These are phyloP conservation scores for Hippophae tibetana DNA, from an alignment of 306 rosid genomes.

Conservation along the genomic window DNA sequence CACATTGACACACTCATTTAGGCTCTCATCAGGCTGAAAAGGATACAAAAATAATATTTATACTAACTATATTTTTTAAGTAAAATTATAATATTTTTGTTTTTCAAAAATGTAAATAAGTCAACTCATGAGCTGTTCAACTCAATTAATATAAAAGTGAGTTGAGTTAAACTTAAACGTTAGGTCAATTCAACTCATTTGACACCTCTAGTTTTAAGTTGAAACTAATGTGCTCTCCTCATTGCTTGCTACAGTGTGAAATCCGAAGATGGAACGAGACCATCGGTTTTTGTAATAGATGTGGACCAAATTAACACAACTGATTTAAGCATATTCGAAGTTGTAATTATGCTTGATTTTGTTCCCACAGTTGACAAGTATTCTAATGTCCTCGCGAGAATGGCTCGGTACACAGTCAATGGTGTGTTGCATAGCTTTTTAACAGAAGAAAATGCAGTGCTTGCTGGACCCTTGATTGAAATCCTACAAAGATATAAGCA, in stretches of 20 bases:
- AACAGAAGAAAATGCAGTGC: slow-evolving; percentile 27
- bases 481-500: slow-evolving; percentile 57
- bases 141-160: no score
- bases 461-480: slow-evolving; percentile 37
- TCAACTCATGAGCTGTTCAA: neutral
- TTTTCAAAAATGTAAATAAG: no score
- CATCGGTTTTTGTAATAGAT: slow-evolving; percentile 28
- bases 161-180: no score
- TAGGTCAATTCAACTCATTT: no score
- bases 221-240: slow-evolving; percentile 6
- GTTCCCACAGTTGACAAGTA: slow-evolving; percentile 36
- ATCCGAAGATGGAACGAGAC: slow-evolving; percentile 14
- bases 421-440: slow-evolving; percentile 52
- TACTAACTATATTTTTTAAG: no score
- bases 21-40: no score
- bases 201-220: no score
- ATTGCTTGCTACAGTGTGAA: slow-evolving; percentile 29
- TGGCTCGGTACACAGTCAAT: slow-evolving; percentile 49
- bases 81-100: no score
- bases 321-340: slow-evolving; percentile 40
- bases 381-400: slow-evolving; percentile 35
- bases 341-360: slow-evolving; percentile 38
- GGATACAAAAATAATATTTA: no score
- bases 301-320: slow-evolving; percentile 27
- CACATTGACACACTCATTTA: no score